Evolutionary conservation across 2,329 filamentous ascomycete species (phyloP).

Genomic region (Colletotrichum costaricense): DNA sequence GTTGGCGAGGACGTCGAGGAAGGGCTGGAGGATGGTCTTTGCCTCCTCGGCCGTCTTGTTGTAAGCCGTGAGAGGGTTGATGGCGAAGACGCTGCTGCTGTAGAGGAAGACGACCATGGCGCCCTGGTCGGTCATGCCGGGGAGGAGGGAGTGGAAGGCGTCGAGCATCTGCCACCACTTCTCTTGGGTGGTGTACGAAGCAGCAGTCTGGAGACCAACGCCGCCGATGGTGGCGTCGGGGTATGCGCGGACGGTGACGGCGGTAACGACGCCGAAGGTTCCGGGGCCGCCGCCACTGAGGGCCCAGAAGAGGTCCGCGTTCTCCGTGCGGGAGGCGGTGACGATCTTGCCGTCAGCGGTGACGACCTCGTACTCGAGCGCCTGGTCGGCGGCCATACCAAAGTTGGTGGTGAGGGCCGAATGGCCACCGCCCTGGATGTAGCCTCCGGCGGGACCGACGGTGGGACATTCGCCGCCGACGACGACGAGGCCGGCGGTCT

Average conservation of each 20-base stretch:
- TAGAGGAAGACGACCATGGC: slow-evolving; percentile 61
- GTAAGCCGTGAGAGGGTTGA: slow-evolving; percentile 60
- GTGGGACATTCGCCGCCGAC: slow-evolving; percentile 62
- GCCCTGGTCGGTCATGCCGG: slow-evolving; percentile 60
- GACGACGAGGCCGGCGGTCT: slow-evolving; percentile 42
- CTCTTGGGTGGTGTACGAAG: slow-evolving; percentile 42
- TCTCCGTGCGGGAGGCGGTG: slow-evolving; percentile 56
- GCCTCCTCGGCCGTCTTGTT: slow-evolving; percentile 56
- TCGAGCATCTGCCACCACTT: slow-evolving; percentile 61
- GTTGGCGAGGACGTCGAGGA: slow-evolving; percentile 51
- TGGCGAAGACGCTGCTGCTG: slow-evolving; percentile 57
- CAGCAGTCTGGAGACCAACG: slow-evolving; percentile 49
- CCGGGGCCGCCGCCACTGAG: slow-evolving; percentile 69
- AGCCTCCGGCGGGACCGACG: slow-evolving; percentile 70
- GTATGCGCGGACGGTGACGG: slow-evolving; percentile 65
- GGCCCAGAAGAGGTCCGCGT: slow-evolving; percentile 73
- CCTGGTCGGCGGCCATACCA: slow-evolving; percentile 70
- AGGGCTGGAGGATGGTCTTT: slow-evolving; percentile 56
- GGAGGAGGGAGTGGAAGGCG: slow-evolving; percentile 54
- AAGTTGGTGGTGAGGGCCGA: slow-evolving; percentile 62
- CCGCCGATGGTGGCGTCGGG: slow-evolving; percentile 54
- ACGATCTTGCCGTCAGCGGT: slow-evolving; percentile 60
- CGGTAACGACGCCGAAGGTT: slow-evolving; percentile 67
- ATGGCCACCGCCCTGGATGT: slow-evolving; percentile 70
- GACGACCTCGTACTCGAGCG: slow-evolving; percentile 67